Conservation (phyloP, 2,329 filamentous ascomycete species). For the Talaromyces sp. region DNA sequence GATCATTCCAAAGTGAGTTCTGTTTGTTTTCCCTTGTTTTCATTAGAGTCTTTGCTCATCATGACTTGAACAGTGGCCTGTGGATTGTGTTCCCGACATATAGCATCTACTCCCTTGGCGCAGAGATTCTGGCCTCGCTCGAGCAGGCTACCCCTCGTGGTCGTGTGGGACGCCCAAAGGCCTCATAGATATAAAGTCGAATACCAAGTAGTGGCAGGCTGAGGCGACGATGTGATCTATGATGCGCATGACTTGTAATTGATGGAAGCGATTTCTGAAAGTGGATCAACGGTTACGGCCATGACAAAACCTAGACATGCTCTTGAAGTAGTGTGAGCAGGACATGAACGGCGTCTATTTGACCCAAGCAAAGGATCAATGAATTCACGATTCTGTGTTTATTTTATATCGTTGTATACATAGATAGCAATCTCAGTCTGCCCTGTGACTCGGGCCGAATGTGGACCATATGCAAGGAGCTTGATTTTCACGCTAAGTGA, state of each 20-base stretch:
- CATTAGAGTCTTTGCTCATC: background rate
- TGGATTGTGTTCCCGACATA: slow-evolving; percentile 68
- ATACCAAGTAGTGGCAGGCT: background rate
- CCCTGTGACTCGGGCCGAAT: slow-evolving; percentile 1
- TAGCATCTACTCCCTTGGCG: slow-evolving; percentile 62
- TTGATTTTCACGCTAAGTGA: background rate
- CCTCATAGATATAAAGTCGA: slow-evolving; percentile 19
- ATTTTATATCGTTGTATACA: background rate
- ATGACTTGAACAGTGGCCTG: slow-evolving; percentile 52
- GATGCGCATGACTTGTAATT: background rate
- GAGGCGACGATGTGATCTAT: background rate
- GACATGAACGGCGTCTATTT: background rate
- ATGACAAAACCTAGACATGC: background rate
- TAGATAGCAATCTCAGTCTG: background rate
- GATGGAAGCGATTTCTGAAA: background rate
- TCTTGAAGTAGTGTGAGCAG: background rate
- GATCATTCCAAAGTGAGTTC: slow-evolving; percentile 68
- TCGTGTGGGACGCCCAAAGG: slow-evolving; percentile 33
- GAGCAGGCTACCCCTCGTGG: slow-evolving; percentile 38
- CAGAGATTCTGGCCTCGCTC: slow-evolving; percentile 64
- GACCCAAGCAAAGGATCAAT: too few species aligned
- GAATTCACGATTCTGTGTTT: too few species aligned
- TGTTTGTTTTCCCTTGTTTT: background rate
- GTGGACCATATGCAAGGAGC: slow-evolving; percentile 3
- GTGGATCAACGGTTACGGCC: background rate